Conservation (phyloP, 192 early-diverging fungal genomes). For the Coemansia sp. region DNA sequence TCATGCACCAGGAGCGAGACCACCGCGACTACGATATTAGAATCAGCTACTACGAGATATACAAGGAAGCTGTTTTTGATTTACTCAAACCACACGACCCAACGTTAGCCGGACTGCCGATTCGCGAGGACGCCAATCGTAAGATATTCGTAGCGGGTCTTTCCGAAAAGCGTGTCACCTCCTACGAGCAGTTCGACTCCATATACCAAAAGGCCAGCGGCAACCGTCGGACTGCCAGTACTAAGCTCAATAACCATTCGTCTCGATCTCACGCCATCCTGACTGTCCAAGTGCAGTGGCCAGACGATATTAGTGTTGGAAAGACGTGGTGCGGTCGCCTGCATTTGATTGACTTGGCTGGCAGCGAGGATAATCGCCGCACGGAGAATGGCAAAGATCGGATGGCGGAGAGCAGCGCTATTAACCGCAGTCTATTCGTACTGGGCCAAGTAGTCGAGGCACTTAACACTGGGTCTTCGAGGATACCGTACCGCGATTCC, state of each 20-base stretch:
- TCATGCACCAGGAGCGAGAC: constrained; percentile 55
- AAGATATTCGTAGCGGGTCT: constrained; percentile 64
- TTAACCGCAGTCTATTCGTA: constrained; percentile 69
- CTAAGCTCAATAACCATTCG: constrained; percentile 67
- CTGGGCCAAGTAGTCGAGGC: constrained; percentile 72
- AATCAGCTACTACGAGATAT: constrained; percentile 71
- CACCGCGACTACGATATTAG: constrained; percentile 50
- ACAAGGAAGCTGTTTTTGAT: constrained; percentile 70
- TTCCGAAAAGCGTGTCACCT: constrained; percentile 57
- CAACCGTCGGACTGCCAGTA: constrained; percentile 65
- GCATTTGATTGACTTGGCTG: constrained; percentile 70
- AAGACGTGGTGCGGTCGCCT: constrained; percentile 58
- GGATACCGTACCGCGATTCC: constrained; percentile 68
- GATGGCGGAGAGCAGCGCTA: constrained; percentile 68
- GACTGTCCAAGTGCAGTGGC: constrained; percentile 58
- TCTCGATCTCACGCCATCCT: constrained; percentile 69
- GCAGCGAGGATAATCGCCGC: constrained; percentile 67
- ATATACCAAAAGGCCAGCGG: constrained; percentile 57
- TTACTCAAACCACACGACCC: constrained; percentile 53
- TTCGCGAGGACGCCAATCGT: constrained; percentile 61
- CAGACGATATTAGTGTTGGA: constrained; percentile 29
- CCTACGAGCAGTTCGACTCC: constrained; percentile 59
- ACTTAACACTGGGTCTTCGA: constrained; percentile 57
- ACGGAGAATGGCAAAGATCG: constrained; percentile 65
- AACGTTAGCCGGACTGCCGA: constrained; percentile 43